Conservation (phyloP, 306 rosid genomes). For the Cucurbita maxima region DNA sequence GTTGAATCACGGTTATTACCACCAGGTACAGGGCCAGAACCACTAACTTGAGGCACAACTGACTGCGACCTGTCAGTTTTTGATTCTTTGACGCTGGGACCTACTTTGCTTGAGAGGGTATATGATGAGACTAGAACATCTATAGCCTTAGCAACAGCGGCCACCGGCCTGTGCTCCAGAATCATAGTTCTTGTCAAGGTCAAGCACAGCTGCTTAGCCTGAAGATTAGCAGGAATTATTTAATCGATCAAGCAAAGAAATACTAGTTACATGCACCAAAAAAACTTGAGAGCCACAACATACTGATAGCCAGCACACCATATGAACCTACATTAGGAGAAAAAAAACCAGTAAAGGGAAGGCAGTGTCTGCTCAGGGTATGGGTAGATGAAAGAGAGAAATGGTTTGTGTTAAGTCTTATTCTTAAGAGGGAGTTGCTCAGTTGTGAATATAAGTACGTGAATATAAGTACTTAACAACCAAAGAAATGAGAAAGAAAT, state of each 20-base stretch:
- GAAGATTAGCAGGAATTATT: slow-evolving; percentile 20
- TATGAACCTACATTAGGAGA: background rate
- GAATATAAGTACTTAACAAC: background rate
- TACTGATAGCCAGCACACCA: background rate
- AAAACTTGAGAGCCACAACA: background rate
- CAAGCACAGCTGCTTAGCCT: slow-evolving; percentile 90
- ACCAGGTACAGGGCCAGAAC: slow-evolving; percentile 25
- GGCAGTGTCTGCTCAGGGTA: background rate
- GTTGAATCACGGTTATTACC: slow-evolving; percentile 28
- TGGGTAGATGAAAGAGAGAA: background rate
- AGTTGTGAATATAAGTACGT: background rate
- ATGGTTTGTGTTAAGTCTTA: background rate
- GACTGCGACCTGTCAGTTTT: slow-evolving; percentile 47
- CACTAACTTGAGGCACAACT: slow-evolving; percentile 27
- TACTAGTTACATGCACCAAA: background rate
- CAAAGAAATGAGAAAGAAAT: background rate
- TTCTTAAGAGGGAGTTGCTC: background rate
- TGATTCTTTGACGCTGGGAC: slow-evolving; percentile 37
- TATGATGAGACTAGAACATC: slow-evolving; percentile 61
- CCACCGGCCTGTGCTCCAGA: slow-evolving; percentile 70
- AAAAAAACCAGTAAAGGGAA: background rate
- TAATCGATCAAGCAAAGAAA: background rate
- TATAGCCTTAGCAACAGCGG: slow-evolving; percentile 64
- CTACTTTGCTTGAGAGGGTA: slow-evolving; percentile 51
- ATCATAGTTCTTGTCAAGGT: slow-evolving; percentile 51